Evolutionary conservation across 805 yeast genomes (phyloP).

Genomic region (Clavispora carvajalis): DNA sequence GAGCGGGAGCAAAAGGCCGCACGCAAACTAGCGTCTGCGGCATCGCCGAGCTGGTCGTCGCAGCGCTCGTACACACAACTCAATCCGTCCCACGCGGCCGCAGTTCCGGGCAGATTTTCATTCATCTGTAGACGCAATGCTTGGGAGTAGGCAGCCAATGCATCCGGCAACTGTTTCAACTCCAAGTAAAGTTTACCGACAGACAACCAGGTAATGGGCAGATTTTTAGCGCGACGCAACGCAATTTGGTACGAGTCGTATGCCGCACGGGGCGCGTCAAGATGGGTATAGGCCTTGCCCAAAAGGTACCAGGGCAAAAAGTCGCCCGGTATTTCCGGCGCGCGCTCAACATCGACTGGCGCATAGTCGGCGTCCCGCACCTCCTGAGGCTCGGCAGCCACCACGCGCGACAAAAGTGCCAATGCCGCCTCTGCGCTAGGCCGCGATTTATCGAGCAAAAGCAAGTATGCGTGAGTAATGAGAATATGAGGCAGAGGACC

Average conservation of each 20-base stretch:
- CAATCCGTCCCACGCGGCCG: conserved; percentile 63
- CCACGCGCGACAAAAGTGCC: conserved; percentile 15
- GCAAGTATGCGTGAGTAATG: conserved; percentile 45
- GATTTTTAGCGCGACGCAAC: conserved; percentile 44
- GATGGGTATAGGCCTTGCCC: conserved; percentile 46
- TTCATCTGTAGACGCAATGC: conserved; percentile 51
- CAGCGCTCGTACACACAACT: conserved; percentile 60
- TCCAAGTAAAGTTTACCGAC: conserved; percentile 58
- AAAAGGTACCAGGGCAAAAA: conserved; percentile 55
- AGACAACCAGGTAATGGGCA: conserved; percentile 63
- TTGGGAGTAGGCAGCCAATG: conserved; percentile 63
- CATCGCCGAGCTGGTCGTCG: conserved; percentile 55
- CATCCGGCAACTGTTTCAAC: conserved; percentile 58
- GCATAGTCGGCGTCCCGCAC: conserved; percentile 5
- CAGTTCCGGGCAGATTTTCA: conserved; percentile 42
- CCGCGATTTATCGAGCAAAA: conserved; percentile 29
- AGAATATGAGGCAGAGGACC: conserved; percentile 42
- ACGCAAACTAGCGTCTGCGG: conserved; percentile 53
- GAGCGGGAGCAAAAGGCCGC: conserved; percentile 46
- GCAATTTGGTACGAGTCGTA: conserved; percentile 54
- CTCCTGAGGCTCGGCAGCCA: conserved; percentile 15
- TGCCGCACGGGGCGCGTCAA: conserved; percentile 45
- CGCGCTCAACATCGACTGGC: conserved; percentile 15
- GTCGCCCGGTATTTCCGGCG: conserved; percentile 32
- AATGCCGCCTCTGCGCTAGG: conserved; percentile 14